These are phyloP conservation scores for Bombardia bombarda DNA, from an alignment of 495 filamentous ascomycete species.

Conservation along the genomic window DNA sequence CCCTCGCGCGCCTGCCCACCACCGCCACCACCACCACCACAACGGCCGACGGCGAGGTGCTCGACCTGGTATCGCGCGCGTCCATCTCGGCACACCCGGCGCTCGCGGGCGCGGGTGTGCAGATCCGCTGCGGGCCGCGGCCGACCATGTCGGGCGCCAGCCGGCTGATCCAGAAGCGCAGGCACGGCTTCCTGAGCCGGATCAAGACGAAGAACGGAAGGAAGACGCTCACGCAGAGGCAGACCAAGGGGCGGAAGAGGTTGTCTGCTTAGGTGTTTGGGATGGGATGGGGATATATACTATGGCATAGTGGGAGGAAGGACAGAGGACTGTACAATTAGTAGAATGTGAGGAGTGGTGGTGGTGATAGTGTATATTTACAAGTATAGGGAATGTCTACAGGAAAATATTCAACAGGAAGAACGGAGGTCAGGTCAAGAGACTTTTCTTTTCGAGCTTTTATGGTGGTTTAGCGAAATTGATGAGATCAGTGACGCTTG, in stretches of 20 bases:
- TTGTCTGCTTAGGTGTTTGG: slow-evolving; percentile 21
- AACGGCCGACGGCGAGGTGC: neutral
- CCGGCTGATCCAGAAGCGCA: slow-evolving; percentile 41
- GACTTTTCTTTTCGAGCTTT: neutral
- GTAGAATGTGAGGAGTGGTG: too few species aligned
- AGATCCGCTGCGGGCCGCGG: slow-evolving; percentile 40
- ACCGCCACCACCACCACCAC: slow-evolving; percentile 2
- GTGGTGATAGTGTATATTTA: too few species aligned
- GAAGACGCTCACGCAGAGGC: slow-evolving; percentile 30
- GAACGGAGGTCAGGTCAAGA: too few species aligned
- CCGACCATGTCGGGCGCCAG: slow-evolving; percentile 32
- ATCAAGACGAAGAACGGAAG: slow-evolving; percentile 28
- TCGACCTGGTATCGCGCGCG: slow-evolving; percentile 31
- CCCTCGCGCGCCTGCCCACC: neutral
- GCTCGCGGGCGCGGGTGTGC: slow-evolving; percentile 20
- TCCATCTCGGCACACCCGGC: slow-evolving; percentile 32
- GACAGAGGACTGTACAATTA: too few species aligned
- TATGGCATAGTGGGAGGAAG: neutral
- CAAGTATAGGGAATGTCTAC: too few species aligned
- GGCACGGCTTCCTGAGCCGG: slow-evolving; percentile 39
- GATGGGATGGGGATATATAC: neutral
- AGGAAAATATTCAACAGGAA: too few species aligned
- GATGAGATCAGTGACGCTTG: neutral
- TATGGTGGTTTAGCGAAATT: neutral
- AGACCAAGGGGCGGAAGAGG: slow-evolving; percentile 30